Conservation (phyloP, 208 protist species). For the Trypanosoma platydactyli region DNA sequence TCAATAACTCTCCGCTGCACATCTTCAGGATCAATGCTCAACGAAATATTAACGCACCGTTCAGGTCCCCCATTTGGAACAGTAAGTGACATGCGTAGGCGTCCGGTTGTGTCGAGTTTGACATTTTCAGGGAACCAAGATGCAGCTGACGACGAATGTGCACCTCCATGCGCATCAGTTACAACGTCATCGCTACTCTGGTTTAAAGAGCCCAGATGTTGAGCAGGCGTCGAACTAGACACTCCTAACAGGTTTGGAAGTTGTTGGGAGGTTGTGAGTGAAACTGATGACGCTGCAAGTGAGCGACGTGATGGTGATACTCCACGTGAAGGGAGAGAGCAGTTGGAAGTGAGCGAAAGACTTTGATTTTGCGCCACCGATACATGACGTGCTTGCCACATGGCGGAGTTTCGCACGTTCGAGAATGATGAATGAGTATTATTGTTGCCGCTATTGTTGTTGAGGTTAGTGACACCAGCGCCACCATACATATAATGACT, state of each 20-base stretch:
- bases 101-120: conserved; percentile 55
- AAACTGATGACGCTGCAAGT: conserved; percentile 33
- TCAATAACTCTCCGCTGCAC: conserved; percentile 78
- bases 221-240: conserved; percentile 5
- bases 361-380: conserved; percentile 19
- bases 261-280: conserved; percentile 27
- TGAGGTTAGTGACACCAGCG: too few species aligned
- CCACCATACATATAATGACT: not conserved
- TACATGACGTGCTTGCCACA: conserved; percentile 8
- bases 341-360: conserved; percentile 24
- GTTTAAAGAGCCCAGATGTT: conserved; percentile 3
- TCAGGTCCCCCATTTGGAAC: conserved; percentile 57
- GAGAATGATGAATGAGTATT: conserved; percentile 11
- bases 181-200: conserved; percentile 21
- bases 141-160: not conserved
- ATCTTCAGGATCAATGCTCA: conserved; percentile 74
- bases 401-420: conserved; percentile 12
- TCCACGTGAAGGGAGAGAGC: conserved; percentile 36
- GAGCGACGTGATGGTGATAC: conserved; percentile 58
- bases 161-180: not conserved
- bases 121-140: conserved; percentile 20
- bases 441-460: conserved; percentile 8
- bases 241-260: conserved; percentile 18
- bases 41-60: conserved; percentile 59
- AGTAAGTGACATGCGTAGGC: conserved; percentile 70